Base-by-base conservation (phyloP, 1,139 yeast genomes). In the Lodderomyces jiufengensis region DNA sequence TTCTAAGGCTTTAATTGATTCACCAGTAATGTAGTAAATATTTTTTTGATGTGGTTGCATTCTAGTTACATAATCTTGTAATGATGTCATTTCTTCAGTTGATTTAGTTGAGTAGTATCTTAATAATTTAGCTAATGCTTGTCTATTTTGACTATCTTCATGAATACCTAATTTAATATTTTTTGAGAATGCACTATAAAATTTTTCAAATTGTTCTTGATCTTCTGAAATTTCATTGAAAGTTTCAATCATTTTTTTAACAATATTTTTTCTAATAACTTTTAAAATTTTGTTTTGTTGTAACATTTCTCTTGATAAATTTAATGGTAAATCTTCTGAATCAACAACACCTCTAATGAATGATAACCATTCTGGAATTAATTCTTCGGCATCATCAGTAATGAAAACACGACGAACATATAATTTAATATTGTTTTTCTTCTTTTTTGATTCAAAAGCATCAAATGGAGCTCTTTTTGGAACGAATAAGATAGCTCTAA, bases 31-130 rank as follows among this genome's bases (percentile, higher is more conserved):
- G 82, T 79, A 92, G 82, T 92, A 92, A 61, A 92, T 87, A 79
- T 94, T 92, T 94, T 94, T 90, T 78, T 92, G 99, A 78, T 87
- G 97, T 73, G 87, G 97, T 68, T 94, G 96, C 99, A 92, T 92
- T 76, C 98, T 87, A 54, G 97, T 92, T 50, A 94, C 95, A 74
- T 92, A 92, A 74, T 92, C 99, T 55, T 94, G 72, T 62, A 92
- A 79, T 34, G 98, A 90, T 54, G 97, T 92, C 68, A 76, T 67
- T 76, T 92, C 98, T 61, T 90, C 98, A 52, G 78, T 62, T 47
- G 97, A 84, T 77, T 90, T 92, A 63, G 98, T 90, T 40, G 97
- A 88, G 83, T 88, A 76, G 84, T 77, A 94, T 78, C 98, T 86
- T 71, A 94, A 80, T 64, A 94, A 80, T 78, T 92, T 92, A 55